A percentile compares a stretch with the other conserved stretches of the same genome.
Conservation (phyloP, 768 basidiomycete genomes). For the Hemileccinum impolitum region DNA sequence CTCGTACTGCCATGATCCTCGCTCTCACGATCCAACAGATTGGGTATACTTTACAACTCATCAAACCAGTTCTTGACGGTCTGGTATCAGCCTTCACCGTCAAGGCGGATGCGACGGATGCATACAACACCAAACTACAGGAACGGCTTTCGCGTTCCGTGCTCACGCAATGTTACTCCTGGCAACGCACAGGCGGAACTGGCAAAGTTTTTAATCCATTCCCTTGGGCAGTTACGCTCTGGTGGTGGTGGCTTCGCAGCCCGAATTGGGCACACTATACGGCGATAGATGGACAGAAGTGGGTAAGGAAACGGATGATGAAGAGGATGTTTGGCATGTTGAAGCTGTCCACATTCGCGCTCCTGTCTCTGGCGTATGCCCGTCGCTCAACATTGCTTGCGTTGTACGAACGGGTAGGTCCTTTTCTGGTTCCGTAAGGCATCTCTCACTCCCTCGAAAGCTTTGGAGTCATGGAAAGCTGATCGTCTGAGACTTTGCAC, state of each 20-base stretch:
- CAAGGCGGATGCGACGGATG: constrained; percentile 22
- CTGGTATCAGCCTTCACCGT: constrained; percentile 22
- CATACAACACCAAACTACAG: constrained; percentile 25
- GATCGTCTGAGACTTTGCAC: background rate
- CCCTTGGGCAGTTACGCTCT: constrained; percentile 34
- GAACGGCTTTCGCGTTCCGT: constrained; percentile 14
- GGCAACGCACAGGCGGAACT: constrained; percentile 36
- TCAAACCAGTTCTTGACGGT: constrained; percentile 27
- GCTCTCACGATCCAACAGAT: constrained; percentile 13
- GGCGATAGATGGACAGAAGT: constrained; percentile 37
- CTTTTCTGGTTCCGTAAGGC: background rate
- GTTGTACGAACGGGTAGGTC: constrained; percentile 2
- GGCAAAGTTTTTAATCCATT: constrained; percentile 40
- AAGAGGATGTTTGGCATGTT: constrained; percentile 1
- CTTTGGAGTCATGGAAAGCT: background rate
- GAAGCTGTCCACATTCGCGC: constrained; percentile 1
- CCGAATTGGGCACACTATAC: constrained; percentile 36
- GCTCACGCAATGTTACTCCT: constrained; percentile 36
- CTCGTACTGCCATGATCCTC: background rate
- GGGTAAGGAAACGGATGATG: constrained; percentile 21
- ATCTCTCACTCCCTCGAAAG: constrained; percentile 2
- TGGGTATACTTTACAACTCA: constrained; percentile 27
- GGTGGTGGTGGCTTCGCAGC: constrained; percentile 35
- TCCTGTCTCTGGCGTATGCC: constrained; percentile 7
- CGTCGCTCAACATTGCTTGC: constrained; percentile 5